Percentiles rank a stretch among this genome's conserved stretches.
Conservation (phyloP, 495 filamentous ascomycete genomes). For the Aspergillus sclerotioniger region DNA sequence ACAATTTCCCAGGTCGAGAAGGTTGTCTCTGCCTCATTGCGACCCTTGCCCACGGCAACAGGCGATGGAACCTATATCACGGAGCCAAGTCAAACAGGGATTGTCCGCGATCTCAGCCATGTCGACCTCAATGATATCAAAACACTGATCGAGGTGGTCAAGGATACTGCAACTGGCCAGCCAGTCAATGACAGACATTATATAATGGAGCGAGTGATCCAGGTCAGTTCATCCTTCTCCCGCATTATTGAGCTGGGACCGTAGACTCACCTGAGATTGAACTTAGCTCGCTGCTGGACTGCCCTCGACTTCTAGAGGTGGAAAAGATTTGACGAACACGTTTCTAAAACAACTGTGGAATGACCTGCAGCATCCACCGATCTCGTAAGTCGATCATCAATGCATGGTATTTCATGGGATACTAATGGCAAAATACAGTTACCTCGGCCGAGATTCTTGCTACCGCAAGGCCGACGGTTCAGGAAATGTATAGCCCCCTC, state of each 20-base stretch:
- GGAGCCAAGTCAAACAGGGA: constrained; percentile 29
- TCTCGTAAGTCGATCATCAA: constrained; percentile 46
- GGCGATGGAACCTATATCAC: constrained; percentile 58
- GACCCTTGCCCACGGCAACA: constrained; percentile 61
- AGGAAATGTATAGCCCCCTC: constrained; percentile 49
- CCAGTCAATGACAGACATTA: constrained; percentile 81
- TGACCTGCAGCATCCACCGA: constrained; percentile 66
- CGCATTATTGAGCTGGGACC: neutral
- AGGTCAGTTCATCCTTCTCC: constrained; percentile 27
- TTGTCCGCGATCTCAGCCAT: constrained; percentile 39
- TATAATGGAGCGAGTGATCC: constrained; percentile 55
- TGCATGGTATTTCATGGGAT: neutral
- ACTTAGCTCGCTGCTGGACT: constrained; percentile 42
- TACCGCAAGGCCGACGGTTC: constrained; percentile 72
- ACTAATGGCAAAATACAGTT: constrained; percentile 36
- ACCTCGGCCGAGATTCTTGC: constrained; percentile 49
- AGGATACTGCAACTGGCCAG: constrained; percentile 73
- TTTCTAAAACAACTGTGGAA: constrained; percentile 66
- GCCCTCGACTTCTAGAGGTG: constrained; percentile 52
- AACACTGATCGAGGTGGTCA: constrained; percentile 47
- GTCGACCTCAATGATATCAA: constrained; percentile 41
- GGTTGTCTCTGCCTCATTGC: constrained; percentile 54
- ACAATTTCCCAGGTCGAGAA: constrained; percentile 53
- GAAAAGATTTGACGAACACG: constrained; percentile 53
- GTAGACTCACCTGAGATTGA: neutral